Evolutionary conservation across 2,329 filamentous ascomycete genomes (phyloP), one percentile per base, ranked within the genome.

Genomic region (Teratosphaeriaceae sp.): DNA sequence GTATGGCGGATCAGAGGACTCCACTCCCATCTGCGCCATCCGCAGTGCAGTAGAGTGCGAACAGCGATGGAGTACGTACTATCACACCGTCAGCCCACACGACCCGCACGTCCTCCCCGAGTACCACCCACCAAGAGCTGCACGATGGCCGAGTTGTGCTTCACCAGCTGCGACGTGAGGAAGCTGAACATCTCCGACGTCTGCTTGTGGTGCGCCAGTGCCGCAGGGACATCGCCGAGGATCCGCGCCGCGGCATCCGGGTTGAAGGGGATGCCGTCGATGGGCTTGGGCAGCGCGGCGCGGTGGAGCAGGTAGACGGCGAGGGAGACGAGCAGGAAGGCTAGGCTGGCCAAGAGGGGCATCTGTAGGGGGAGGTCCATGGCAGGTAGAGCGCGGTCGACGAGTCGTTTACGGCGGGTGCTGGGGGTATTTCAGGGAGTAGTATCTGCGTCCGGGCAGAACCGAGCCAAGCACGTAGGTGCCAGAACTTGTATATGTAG

Each of bases 221-320:
- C 61, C 34, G 65, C 66, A 1, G 67, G 66, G 1, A 68, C 47
- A 46, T 75, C 70, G 5, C 72, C 72, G 11, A 72, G 52, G 0
- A 73, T 22, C 23, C 52, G 57, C 1, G 45, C 49, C 2, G 60
- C 56, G 0, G 70, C 60, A 15, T 57, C 50, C 11, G 47, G 49
- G 46, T 72, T 68, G 61, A 71, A 68, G 2, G 72, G 70, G 33
- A 75, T 73, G 4, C 65, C 66, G 2, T 67, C 55, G 3, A 74
- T 59, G 2, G 72, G 70, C 37, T 62, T 66, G 1, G 70, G 71
- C 0, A 72, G 43, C 4, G 40, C 42, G 19, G 24, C 21, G 8
- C 39, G 43, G 39, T 48, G 46, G 35, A 48, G 29, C 3, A 41
- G 16, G 26, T 18, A 33, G 27, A 26, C 27, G 13, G 24, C 15